phyloP scores from a whole-genome alignment of 1,139 yeast species.

The Dujonia santamariae region DNA sequence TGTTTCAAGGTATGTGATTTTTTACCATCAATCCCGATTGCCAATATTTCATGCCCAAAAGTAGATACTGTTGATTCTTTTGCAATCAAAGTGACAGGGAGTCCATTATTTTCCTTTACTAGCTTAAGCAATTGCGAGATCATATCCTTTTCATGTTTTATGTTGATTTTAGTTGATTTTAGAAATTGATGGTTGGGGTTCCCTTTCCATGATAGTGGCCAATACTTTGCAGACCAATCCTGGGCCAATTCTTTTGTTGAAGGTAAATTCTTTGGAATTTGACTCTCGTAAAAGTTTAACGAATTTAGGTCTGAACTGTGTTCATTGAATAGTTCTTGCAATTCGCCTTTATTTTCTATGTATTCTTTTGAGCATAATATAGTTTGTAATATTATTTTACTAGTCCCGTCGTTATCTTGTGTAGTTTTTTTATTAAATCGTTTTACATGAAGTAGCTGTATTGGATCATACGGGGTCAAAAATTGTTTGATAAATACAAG shows the following conservation, averaged over 20 bases:
- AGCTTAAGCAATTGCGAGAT: conserved; percentile 22
- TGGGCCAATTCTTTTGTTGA: conserved; percentile 60
- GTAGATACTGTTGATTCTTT: conserved; percentile 11
- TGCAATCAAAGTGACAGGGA: conserved; percentile 24
- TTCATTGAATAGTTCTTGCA: conserved; percentile 14
- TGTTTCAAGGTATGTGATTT: conserved; percentile 56
- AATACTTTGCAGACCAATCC: conserved; percentile 62
- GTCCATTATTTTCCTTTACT: conserved; percentile 2
- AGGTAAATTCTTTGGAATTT: conserved; percentile 32
- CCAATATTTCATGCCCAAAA: conserved; percentile 16
- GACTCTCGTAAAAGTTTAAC: conserved; percentile 10
- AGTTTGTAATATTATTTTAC: conserved; percentile 16
- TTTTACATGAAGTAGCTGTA: conserved; percentile 7
- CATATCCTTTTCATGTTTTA: conserved; percentile 37
- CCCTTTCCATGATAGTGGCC: conserved; percentile 97
- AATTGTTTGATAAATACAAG: conserved; percentile 24
- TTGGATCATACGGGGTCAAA: conserved; percentile 25
- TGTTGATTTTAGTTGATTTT: conserved; percentile 48
- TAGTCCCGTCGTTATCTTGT: conserved; percentile 2
- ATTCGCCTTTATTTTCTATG: conserved; percentile 13
- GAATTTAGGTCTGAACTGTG: conserved; percentile 10
- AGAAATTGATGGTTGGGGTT: conserved; percentile 78
- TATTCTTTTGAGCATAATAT: conserved; percentile 27
- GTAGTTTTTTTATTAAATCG: conserved; percentile 16
- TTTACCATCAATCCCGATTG: conserved; percentile 18